Percentiles rank a stretch among this genome's conserved stretches.
Conservation (phyloP, 2,329 filamentous ascomycete genomes). For the Colletotrichum abscissum region DNA sequence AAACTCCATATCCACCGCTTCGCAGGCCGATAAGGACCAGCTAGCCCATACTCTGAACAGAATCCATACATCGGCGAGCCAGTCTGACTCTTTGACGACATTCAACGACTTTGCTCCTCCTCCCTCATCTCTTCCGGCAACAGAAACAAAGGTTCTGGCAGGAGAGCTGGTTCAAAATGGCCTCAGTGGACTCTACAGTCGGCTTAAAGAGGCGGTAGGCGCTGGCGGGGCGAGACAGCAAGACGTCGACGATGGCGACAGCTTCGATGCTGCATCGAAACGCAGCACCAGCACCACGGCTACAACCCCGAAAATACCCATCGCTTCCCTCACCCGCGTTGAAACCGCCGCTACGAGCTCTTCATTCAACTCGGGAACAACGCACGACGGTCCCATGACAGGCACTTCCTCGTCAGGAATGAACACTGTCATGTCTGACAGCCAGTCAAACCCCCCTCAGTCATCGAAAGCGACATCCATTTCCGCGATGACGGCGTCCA, state of each 20-base stretch:
- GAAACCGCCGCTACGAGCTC: slow-evolving; percentile 50
- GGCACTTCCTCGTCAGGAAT: slow-evolving; percentile 51
- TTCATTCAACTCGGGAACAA: slow-evolving; percentile 45
- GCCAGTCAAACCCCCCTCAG: slow-evolving; percentile 52
- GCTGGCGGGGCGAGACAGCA: slow-evolving; percentile 63
- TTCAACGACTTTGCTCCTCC: slow-evolving; percentile 92
- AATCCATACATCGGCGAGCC: slow-evolving; percentile 90
- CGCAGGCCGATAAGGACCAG: slow-evolving; percentile 73
- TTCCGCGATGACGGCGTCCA: slow-evolving; percentile 57
- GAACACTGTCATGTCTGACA: slow-evolving; percentile 49
- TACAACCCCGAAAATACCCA: slow-evolving; percentile 54
- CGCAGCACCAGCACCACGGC: slow-evolving; percentile 54
- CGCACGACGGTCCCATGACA: slow-evolving; percentile 48
- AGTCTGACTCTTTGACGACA: slow-evolving; percentile 85
- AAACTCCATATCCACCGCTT: slow-evolving; percentile 53
- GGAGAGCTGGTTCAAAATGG: slow-evolving; percentile 86
- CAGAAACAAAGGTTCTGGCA: slow-evolving; percentile 76
- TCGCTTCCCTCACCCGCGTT: slow-evolving; percentile 53
- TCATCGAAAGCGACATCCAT: slow-evolving; percentile 62
- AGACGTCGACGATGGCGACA: slow-evolving; percentile 55
- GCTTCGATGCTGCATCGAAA: slow-evolving; percentile 55
- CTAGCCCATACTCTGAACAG: slow-evolving; percentile 83
- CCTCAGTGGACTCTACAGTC: slow-evolving; percentile 88
- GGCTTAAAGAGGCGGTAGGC: slow-evolving; percentile 85
- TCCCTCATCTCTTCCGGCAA: slow-evolving; percentile 65